Conservation (phyloP, 2,329 filamentous ascomycete genomes). For the Gremmenia infestans region DNA sequence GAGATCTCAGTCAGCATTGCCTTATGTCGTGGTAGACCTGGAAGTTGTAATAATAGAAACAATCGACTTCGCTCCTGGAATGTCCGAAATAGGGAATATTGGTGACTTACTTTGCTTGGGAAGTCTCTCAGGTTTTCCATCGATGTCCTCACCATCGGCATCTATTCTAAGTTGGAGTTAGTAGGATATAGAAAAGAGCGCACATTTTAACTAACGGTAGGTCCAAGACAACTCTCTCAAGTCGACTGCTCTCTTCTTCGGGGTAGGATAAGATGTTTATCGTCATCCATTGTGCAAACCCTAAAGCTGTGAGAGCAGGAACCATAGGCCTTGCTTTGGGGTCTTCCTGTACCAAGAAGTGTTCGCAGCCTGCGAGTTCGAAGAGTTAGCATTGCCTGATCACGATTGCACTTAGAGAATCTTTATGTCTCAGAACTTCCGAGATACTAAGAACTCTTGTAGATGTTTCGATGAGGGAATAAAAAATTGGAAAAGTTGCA, state of each 20-base stretch:
- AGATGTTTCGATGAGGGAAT: too few species aligned
- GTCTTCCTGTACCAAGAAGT: conserved; percentile 58
- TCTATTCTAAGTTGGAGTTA: conserved; percentile 39
- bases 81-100: too few species aligned
- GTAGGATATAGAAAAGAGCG: too few species aligned
- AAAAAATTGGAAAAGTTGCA: too few species aligned
- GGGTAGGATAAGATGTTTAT: conserved; percentile 71
- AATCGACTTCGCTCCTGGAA: too few species aligned
- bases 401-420: conserved; percentile 23
- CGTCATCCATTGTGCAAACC: conserved; percentile 68
- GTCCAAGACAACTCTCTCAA: conserved; percentile 62
- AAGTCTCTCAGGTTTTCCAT: conserved; percentile 65
- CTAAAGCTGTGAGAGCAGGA: conserved; percentile 61
- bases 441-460: not conserved
- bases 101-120: conserved; percentile 55
- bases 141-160: conserved; percentile 48
- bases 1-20: too few species aligned
- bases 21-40: too few species aligned
- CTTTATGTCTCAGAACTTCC: conserved; percentile 17
- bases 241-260: conserved; percentile 65
- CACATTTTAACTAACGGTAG: conserved; percentile 44
- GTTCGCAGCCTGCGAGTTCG: conserved; percentile 56
- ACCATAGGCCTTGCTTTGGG: conserved; percentile 49
- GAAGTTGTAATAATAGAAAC: too few species aligned
- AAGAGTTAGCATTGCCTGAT: conserved; percentile 41